Percentiles rank a stretch among this genome's conserved stretches.
Evolutionary conservation across 108 stramenopile species (phyloP).

Genomic region (Cyclotella baltica): DNA sequence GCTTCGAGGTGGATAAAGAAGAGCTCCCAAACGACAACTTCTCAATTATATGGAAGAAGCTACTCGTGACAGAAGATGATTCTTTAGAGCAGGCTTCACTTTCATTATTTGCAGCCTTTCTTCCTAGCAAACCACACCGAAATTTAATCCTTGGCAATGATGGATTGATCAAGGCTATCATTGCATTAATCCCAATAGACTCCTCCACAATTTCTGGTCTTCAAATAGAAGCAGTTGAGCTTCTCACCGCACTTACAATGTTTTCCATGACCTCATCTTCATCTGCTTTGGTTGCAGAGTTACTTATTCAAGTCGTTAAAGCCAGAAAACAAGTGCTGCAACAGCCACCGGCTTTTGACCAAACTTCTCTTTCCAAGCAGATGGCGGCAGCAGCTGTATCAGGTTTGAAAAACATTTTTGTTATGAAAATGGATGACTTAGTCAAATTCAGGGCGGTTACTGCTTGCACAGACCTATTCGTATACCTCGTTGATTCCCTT

Average conservation of each 20-base stretch:
- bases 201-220: constrained; percentile 10
- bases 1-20: constrained; percentile 5
- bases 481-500: constrained; percentile 36
- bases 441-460: constrained; percentile 35
- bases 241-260: constrained; percentile 23
- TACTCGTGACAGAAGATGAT: constrained; percentile 22
- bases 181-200: constrained; percentile 4
- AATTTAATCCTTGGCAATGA: constrained; percentile 21
- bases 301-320: constrained; percentile 42
- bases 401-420: constrained; percentile 59
- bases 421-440: constrained; percentile 27
- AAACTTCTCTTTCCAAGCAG: constrained; percentile 19
- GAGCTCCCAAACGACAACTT: background rate
- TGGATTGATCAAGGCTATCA: constrained; percentile 17
- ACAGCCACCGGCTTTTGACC: constrained; percentile 22
- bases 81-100: constrained; percentile 36
- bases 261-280: constrained; percentile 10
- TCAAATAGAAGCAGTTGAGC: constrained; percentile 28
- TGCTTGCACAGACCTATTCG: constrained; percentile 32
- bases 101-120: constrained; percentile 16
- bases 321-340: constrained; percentile 25
- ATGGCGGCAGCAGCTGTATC: constrained; percentile 49
- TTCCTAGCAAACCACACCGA: constrained; percentile 32
- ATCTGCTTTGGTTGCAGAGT: background rate
- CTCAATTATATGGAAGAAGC: background rate